phyloP scores from a whole-genome alignment of 345 rosid genomes.

The Populus tremula region DNA sequence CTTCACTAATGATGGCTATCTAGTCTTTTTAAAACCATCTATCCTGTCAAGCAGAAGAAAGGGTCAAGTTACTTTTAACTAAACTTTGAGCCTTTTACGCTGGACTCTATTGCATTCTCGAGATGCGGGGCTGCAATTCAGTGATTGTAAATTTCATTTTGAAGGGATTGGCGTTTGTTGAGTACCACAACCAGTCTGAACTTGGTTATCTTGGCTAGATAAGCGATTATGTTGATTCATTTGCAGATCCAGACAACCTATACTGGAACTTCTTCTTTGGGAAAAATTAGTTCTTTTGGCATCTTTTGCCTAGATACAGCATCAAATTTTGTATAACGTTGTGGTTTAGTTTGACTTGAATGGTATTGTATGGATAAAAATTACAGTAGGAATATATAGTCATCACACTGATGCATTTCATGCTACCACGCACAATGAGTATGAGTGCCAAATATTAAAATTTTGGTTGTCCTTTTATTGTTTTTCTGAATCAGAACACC shows the following conservation, averaged over 20 bases:
- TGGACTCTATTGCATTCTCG: background rate
- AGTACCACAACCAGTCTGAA: background rate
- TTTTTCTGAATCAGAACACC: conserved; percentile 47
- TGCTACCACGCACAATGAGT: background rate
- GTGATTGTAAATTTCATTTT: background rate
- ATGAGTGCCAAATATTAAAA: background rate
- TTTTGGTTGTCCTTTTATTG: background rate
- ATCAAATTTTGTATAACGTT: background rate
- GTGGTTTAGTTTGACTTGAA: background rate
- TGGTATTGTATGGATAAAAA: background rate
- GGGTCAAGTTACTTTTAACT: background rate
- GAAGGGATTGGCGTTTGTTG: background rate
- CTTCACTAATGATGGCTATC: background rate
- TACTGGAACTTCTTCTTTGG: background rate
- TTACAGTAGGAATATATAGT: background rate
- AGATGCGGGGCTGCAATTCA: background rate
- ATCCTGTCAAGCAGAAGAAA: background rate
- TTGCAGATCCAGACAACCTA: background rate
- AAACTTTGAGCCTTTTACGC: background rate
- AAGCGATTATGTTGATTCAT: background rate
- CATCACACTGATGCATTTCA: background rate
- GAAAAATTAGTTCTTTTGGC: background rate
- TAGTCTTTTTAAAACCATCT: background rate
- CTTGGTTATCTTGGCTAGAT: background rate
- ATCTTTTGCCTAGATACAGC: background rate